Base-by-base conservation (phyloP, 1,284 basidiomycete genomes). In the Malassezia nana region DNA sequence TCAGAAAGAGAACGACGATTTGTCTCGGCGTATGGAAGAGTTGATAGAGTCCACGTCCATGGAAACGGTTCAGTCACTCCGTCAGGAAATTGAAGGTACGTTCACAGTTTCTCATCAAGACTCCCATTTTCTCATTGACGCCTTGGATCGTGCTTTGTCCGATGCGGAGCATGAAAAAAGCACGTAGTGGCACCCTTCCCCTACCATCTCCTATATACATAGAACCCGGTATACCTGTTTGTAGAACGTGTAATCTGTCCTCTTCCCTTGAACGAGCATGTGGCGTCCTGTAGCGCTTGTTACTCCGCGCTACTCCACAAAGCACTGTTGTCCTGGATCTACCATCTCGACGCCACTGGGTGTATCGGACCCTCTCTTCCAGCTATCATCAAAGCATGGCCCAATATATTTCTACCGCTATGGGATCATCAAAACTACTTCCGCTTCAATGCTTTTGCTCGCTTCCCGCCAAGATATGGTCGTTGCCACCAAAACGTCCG, bases 1-100 rank as follows among this genome's bases (percentile, higher is more conserved):
- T 1, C 42, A 50, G n/a, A 33, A 20, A 12, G 54, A 56, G 24
- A 56, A 56, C 28, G 44, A 50, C 4, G 54, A 56, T 16, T 43
- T 56, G 1, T 29, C 41, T 13, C 22, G 15, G 10, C 35, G 50
- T 4, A 8, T 56, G 1, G 9, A 35, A 10, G 40, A 55, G 8
- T 10, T 50, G 8, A 43, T 50, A 2, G 6, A 32, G 0, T 28
- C 39, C 0, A 30, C 40, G 2, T 43, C 28, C 10, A 16, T 24
- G 12, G 26, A 40, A 15, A 15, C 45, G n/a, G 12, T 44, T 0
- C 22, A 50, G 13, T 18, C 16, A 15, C 25, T 22, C 1, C 31
- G 30, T 9, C 22, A 18, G 3, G 53, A 55, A 43, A 15, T 55
- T 3, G 12, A 50, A 26, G 53, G 53, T 55, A 28, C 22, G 52